phyloP scores from a whole-genome alignment of 257 asterid species.

The Fraxinus pennsylvanica region DNA sequence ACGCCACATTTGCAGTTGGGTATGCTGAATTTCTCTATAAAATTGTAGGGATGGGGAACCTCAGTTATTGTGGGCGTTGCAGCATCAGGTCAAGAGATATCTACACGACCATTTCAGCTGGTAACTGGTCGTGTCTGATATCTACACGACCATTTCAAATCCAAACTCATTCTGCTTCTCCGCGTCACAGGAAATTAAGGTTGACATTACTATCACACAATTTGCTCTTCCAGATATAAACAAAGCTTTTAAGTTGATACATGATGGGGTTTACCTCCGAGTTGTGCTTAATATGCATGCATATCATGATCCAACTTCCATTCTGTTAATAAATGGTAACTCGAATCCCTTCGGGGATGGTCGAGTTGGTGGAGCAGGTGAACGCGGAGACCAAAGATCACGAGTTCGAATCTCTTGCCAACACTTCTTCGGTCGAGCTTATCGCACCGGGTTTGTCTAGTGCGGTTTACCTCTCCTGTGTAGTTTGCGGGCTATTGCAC shows the following conservation, averaged over 20 bases:
- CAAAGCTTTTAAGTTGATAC: constrained; percentile 82
- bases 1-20: background rate
- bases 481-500: too few relatives aligned
- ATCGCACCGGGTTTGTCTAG: too few relatives aligned
- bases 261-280: constrained; percentile 79
- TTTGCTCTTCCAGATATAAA: constrained; percentile 70
- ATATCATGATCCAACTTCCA: constrained; percentile 17
- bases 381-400: too few relatives aligned
- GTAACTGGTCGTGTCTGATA: constrained; percentile 95
- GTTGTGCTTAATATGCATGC: constrained; percentile 66
- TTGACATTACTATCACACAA: constrained; percentile 88
- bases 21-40: constrained; percentile 22
- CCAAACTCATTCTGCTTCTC: background rate
- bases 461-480: too few relatives aligned
- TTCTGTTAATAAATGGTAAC: background rate
- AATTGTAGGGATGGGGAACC: constrained; percentile 80
- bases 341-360: too few relatives aligned
- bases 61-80: constrained; percentile 75
- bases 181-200: constrained; percentile 80
- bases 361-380: too few relatives aligned
- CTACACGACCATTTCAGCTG: constrained; percentile 95
- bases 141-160: too few relatives aligned
- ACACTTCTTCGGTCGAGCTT: too few relatives aligned
- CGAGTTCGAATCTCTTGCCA: too few relatives aligned
- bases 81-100: constrained; percentile 97